These are phyloP conservation scores for Neospermospora avenae DNA, from an alignment of 2,329 filamentous ascomycete genomes.

Conservation along the genomic window DNA sequence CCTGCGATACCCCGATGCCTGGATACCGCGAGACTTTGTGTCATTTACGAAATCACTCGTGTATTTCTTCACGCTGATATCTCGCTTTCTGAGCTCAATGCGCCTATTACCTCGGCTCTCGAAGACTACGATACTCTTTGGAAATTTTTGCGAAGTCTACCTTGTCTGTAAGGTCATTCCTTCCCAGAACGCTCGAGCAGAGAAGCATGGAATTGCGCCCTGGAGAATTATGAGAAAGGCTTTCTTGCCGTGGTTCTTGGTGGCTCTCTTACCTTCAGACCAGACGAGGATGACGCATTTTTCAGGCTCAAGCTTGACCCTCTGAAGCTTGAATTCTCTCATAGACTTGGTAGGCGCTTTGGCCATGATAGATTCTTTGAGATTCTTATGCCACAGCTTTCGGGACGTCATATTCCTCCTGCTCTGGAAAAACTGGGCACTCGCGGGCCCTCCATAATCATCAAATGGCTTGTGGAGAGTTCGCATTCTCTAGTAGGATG, in stretches of 20 bases:
- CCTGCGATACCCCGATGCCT: conserved; percentile 25
- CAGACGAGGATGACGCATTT: conserved; percentile 37
- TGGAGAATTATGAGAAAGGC: conserved; percentile 23
- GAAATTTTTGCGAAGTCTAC: conserved; percentile 39
- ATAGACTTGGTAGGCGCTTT: conserved; percentile 53
- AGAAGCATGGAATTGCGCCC: conserved; percentile 42
- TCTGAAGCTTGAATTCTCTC: conserved; percentile 45
- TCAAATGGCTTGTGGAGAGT: conserved; percentile 39
- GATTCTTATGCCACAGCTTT: conserved; percentile 47
- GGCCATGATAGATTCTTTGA: conserved; percentile 58
- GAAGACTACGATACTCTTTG: conserved; percentile 45
- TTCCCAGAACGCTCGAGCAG: conserved; percentile 47
- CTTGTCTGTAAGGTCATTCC: conserved; percentile 41
- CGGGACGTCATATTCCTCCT: conserved; percentile 30
- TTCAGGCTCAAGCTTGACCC: conserved; percentile 48
- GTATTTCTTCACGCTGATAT: conserved; percentile 30
- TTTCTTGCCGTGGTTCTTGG: conserved; percentile 45
- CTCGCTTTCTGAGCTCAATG: conserved; percentile 20
- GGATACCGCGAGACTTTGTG: conserved; percentile 15
- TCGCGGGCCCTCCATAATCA: conserved; percentile 35
- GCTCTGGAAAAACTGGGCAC: conserved; percentile 35
- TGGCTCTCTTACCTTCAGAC: conserved; percentile 41
- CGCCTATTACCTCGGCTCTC: conserved; percentile 34
- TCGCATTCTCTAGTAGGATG: conserved; percentile 30
- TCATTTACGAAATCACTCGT: conserved; percentile 33